Evolutionary conservation across 371 early-diverging fungal species (phyloP).

Genomic region (Amoeboaphelidium occidentale): DNA sequence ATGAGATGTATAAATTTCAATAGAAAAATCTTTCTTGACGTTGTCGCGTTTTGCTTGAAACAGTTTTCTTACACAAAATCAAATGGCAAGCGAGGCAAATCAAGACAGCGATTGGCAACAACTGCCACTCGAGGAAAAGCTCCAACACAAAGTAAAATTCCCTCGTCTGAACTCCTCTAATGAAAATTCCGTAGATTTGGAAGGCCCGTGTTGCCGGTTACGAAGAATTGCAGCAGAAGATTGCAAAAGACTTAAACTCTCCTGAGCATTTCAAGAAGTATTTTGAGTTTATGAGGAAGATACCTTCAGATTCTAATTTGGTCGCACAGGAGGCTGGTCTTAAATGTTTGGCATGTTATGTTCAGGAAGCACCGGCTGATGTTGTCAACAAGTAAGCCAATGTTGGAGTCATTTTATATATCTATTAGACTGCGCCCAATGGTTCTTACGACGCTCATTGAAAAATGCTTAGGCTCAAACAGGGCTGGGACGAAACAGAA

Average conservation of each 20-base stretch:
- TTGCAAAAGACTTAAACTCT: slow-evolving; percentile 13
- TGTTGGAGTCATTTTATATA: background rate
- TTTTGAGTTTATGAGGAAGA: slow-evolving; percentile 40
- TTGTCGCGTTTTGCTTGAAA: too few relatives aligned
- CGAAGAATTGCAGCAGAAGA: slow-evolving; percentile 41
- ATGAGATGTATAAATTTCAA: too few relatives aligned
- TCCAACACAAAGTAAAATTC: too few relatives aligned
- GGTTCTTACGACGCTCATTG: slow-evolving; percentile 52
- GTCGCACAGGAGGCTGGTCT: slow-evolving; percentile 78
- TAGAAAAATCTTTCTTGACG: too few relatives aligned
- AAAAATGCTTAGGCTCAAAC: slow-evolving; percentile 62
- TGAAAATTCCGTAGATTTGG: slow-evolving; percentile 29
- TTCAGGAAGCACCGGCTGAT: slow-evolving; percentile 55
- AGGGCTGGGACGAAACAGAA: slow-evolving; percentile 52
- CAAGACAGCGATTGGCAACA: too few relatives aligned
- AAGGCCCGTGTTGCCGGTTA: slow-evolving; percentile 76
- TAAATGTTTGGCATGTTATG: slow-evolving; percentile 37
- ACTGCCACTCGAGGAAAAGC: too few relatives aligned
- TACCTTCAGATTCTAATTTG: slow-evolving; percentile 61
- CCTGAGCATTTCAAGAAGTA: slow-evolving; percentile 40
- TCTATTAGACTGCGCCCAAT: slow-evolving; percentile 32
- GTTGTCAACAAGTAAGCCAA: slow-evolving; percentile 22
- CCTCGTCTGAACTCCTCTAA: too few relatives aligned
- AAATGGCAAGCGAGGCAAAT: too few relatives aligned
- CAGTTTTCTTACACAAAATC: too few relatives aligned